Conservation (phyloP, 2,329 filamentous ascomycete species). For the Penicillium sumatraense region DNA sequence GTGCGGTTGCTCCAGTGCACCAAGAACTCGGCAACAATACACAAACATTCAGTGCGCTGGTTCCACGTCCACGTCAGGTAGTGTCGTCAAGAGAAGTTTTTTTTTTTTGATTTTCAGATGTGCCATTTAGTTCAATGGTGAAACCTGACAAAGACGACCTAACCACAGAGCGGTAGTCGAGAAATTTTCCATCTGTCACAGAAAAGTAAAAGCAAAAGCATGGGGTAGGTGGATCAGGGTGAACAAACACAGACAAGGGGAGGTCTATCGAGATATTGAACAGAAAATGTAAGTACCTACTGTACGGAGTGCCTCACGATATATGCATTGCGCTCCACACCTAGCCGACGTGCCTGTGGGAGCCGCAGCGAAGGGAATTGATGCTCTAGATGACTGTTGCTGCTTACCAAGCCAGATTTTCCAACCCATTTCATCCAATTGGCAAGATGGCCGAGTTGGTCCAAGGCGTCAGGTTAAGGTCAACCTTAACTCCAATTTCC, state of each 20-base stretch:
- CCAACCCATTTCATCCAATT: background rate
- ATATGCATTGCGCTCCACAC: background rate
- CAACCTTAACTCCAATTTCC: conserved; percentile 29
- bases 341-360: background rate
- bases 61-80: background rate
- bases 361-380: too few species aligned
- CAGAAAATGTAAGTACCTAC: too few species aligned
- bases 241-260: too few species aligned
- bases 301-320: too few species aligned
- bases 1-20: conserved; percentile 4
- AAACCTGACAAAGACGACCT: background rate
- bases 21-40: conserved; percentile 5
- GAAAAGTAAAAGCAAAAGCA: background rate
- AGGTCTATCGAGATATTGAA: too few species aligned
- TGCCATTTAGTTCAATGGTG: background rate
- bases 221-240: too few species aligned
- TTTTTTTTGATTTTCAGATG: background rate
- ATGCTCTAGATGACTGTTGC: too few species aligned
- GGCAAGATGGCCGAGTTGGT: conserved; percentile 40
- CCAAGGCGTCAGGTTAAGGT: conserved; percentile 40
- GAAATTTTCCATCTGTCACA: background rate
- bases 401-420: too few species aligned
- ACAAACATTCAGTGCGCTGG: background rate
- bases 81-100: background rate
- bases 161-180: background rate